Base-by-base conservation (phyloP, 768 basidiomycete species). In the Russula olivacea region DNA sequence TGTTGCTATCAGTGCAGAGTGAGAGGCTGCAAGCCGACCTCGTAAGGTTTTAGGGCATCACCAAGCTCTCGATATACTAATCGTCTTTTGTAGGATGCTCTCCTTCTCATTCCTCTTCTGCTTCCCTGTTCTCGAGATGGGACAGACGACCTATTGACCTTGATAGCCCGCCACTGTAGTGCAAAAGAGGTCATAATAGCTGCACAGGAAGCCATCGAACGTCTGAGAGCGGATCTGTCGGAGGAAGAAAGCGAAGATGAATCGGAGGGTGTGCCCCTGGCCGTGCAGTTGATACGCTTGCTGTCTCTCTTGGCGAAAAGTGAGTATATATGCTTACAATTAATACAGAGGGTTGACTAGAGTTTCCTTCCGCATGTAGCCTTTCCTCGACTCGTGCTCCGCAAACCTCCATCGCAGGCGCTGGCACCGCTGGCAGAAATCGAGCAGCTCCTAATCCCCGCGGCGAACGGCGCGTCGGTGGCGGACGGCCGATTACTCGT, bases 101-200 rank as follows among this genome's bases (percentile, higher is more conserved):
- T 81, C 36, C 69, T 71, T 3, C 43, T 79, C 25, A 67, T 81
- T 30, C 77, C 78, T 2, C 40, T 62, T 8, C 65, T 81, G 14
- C 64, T 80, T 14, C 68, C 76, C 8, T 74, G 70, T 28, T 25
- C 55, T n/a, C 66, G 67, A 6, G 68, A 73, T 23, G 72, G 71
- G 1, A 72, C 75, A 19, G 65, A 68, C 25, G 71, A 71, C 28
- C n/a, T 81, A 28, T 65, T 80, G 17, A 66, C 59, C n/a, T 25
- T 69, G 15, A 72, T 79, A 30, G 72, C 72, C 3, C 53, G 64
- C 43, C 55, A 69, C 2, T 68, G 66, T 15, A 80, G 72, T 56
- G 73, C 76, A 0, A 81, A 80, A 61, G 80, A 81, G 66, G 64
- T 76, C 25, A 55, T 79, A 45, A 75, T 81, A 54, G 76, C 76